Percentiles rank a stretch among this genome's conserved stretches.
Evolutionary conservation across 768 basidiomycete species (phyloP).

Genomic region (Tulasnella sp.): DNA sequence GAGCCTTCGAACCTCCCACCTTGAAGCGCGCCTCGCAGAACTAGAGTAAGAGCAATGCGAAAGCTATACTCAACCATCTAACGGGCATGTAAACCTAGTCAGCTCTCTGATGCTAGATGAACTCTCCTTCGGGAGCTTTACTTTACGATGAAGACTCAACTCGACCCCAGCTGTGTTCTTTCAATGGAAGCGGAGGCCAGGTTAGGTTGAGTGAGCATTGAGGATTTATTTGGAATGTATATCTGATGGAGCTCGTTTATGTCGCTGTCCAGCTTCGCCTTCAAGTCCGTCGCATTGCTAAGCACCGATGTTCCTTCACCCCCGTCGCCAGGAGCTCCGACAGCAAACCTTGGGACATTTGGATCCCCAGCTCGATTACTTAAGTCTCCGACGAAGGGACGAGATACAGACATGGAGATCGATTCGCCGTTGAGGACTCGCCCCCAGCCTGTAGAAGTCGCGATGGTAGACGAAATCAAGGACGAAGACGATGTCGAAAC

Average conservation of each 20-base stretch:
- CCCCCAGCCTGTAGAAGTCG: not conserved
- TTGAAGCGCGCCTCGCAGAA: not conserved
- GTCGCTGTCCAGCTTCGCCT: not conserved
- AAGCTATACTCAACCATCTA: not conserved
- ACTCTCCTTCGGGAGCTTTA: conserved; percentile 11
- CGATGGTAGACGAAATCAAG: not conserved
- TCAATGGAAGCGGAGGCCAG: no score
- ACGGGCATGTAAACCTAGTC: not conserved
- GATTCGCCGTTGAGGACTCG: not conserved
- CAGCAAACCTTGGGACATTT: not conserved
- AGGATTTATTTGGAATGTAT: no score
- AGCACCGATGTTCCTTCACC: not conserved
- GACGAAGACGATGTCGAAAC: not conserved
- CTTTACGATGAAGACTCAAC: conserved; percentile 7
- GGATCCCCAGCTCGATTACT: not conserved
- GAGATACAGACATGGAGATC: not conserved
- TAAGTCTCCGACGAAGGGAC: not conserved
- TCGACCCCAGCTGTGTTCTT: not conserved
- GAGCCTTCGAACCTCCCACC: not conserved
- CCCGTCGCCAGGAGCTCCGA: not conserved
- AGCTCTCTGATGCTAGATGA: not conserved
- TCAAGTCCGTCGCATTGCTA: conserved; percentile 1
- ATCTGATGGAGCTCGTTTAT: no score
- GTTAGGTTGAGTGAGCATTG: no score
- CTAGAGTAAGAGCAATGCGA: not conserved